These are phyloP conservation scores for Physaria fendleri DNA, from an alignment of 345 rosid species.

Conservation along the genomic window DNA sequence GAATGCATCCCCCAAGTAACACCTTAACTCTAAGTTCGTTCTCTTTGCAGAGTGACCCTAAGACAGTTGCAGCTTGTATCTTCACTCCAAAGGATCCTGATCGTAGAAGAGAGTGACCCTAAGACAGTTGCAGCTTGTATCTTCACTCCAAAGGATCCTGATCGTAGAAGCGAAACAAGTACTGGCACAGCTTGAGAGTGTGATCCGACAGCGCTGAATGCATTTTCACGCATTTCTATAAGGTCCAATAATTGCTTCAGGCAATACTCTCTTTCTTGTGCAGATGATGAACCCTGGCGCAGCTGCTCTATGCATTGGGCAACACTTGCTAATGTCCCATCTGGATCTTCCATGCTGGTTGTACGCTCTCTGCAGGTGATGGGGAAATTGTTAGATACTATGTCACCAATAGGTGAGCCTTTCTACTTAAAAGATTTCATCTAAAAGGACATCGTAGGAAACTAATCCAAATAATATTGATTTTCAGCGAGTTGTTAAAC, in stretches of 20 bases:
- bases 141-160: constrained; percentile 90
- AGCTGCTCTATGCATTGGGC: constrained; percentile 98
- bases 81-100: constrained; percentile 91
- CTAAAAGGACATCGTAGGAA: background rate
- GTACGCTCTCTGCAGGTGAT: constrained; percentile 70
- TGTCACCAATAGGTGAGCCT: background rate
- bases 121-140: constrained; percentile 93
- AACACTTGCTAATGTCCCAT: constrained; percentile 98
- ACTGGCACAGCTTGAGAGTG: constrained; percentile 99
- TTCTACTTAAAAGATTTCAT: background rate
- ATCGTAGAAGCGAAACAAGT: constrained; percentile 99
- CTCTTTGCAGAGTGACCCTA: constrained; percentile 97
- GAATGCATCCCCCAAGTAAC: constrained; percentile 98
- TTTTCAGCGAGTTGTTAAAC: background rate
- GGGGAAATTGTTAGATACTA: constrained; percentile 19
- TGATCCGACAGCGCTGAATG: constrained; percentile 98
- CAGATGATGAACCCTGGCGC: constrained; percentile 81
- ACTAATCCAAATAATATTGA: background rate
- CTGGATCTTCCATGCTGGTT: constrained; percentile 98
- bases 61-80: constrained; percentile 91
- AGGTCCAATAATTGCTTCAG: constrained; percentile 91
- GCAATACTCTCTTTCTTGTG: constrained; percentile 83
- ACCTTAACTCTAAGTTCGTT: constrained; percentile 97
- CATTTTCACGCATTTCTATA: constrained; percentile 87
- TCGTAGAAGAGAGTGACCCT: constrained; percentile 95